A percentile compares a stretch with the other conserved stretches of the same genome.
Evolutionary conservation across 169 alveolate genomes (phyloP).

Genomic region (Plasmodium coatneyi): DNA sequence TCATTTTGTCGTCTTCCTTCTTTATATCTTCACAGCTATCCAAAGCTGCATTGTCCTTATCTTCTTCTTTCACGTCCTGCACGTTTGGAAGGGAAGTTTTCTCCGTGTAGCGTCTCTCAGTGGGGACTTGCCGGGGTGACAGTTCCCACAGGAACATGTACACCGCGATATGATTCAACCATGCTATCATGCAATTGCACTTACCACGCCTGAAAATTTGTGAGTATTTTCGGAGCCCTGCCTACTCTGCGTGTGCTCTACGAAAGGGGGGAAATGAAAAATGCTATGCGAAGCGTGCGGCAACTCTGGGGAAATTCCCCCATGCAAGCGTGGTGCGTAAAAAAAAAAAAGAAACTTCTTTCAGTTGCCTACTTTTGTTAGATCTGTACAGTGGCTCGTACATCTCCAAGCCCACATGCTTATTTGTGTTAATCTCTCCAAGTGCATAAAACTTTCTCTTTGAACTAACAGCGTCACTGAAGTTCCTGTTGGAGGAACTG

Average conservation of each 20-base stretch:
- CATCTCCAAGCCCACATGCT: constrained; percentile 36
- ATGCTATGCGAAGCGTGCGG: not conserved
- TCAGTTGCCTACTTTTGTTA: constrained; percentile 68
- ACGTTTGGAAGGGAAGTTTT: not conserved
- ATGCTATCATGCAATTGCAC: not conserved
- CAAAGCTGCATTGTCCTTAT: constrained; percentile 15
- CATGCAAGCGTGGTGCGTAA: not conserved
- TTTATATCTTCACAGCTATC: constrained; percentile 32
- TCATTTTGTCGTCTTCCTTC: constrained; percentile 40
- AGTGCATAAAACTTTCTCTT: constrained; percentile 71
- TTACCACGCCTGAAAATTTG: constrained; percentile 18
- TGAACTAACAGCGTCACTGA: constrained; percentile 15
- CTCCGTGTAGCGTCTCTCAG: not conserved
- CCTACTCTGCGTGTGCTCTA: constrained; percentile 36
- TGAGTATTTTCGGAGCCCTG: constrained; percentile 53
- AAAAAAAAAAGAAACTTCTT: not conserved
- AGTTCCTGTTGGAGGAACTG: not conserved
- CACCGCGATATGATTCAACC: not conserved
- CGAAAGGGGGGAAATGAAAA: not conserved
- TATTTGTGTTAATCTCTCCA: constrained; percentile 36
- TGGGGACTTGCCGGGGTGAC: not conserved
- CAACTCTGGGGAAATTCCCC: not conserved
- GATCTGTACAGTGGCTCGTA: constrained; percentile 23
- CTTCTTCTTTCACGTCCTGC: constrained; percentile 24
- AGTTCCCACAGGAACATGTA: not conserved